Conservation (phyloP, 2,329 filamentous ascomycete genomes). For the Pestalotiopsis sp. region DNA sequence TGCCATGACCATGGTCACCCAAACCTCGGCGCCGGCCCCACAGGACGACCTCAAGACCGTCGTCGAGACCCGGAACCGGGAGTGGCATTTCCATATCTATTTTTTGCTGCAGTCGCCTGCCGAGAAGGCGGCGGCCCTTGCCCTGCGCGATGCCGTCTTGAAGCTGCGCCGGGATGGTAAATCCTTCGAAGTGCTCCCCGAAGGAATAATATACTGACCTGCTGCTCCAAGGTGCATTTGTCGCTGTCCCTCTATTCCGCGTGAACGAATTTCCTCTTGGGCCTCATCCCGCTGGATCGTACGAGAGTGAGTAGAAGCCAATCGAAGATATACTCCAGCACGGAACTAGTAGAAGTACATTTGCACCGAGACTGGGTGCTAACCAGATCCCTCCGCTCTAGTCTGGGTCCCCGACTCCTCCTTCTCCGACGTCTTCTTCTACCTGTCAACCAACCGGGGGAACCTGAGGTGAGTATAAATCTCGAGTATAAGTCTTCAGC, state of each 20-base stretch:
- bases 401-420: conserved; percentile 38
- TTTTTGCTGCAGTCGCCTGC: conserved; percentile 34
- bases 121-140: conserved; percentile 34
- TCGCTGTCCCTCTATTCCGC: conserved; percentile 33
- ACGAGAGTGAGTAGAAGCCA: conserved; percentile 32
- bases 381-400: neutral
- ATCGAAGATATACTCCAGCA: neutral
- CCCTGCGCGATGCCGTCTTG: conserved; percentile 35
- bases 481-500: neutral
- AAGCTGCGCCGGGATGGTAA: conserved; percentile 35
- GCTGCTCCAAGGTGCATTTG: conserved; percentile 30
- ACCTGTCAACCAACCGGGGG: conserved; percentile 34
- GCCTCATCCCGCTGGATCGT: conserved; percentile 36
- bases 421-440: conserved; percentile 38
- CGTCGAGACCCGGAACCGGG: conserved; percentile 30
- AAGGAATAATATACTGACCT: neutral
- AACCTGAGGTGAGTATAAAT: conserved; percentile 26
- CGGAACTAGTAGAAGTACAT: neutral
- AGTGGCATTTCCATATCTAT: conserved; percentile 40
- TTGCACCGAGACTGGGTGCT: neutral
- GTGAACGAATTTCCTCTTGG: too few species aligned
- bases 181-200: too few species aligned
- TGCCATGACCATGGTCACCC: conserved; percentile 20
- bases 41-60: conserved; percentile 32
- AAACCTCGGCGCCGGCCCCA: conserved; percentile 20